Evolutionary conservation across 169 alveolate genomes (phyloP).

Genomic region (Babesia caballi): DNA sequence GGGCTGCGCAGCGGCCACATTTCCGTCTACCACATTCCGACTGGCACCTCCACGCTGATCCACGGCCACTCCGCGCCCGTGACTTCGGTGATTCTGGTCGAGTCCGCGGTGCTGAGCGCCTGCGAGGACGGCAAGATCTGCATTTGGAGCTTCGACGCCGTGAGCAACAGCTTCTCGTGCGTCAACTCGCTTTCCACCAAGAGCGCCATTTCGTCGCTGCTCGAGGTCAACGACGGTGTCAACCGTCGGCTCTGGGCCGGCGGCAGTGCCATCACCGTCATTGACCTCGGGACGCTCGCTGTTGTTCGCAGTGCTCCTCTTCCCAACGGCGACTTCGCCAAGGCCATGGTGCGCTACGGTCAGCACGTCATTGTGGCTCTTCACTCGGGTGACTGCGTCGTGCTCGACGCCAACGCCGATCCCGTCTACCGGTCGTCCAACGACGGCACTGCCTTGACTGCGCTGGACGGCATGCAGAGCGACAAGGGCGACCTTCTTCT

Average conservation of each 20-base stretch:
- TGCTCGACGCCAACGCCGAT: conserved; percentile 20
- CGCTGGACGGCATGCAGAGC: conserved; percentile 66
- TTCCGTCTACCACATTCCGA: conserved; percentile 60
- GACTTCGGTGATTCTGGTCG: conserved; percentile 31
- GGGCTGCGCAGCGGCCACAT: conserved; percentile 60
- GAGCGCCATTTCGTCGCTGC: conserved; percentile 27
- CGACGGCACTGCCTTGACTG: conserved; percentile 28
- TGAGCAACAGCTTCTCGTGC: conserved; percentile 34
- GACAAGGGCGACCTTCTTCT: conserved; percentile 53
- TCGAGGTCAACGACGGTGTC: conserved; percentile 49
- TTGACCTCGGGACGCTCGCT: conserved; percentile 48
- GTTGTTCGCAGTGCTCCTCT: conserved; percentile 29
- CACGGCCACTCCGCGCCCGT: conserved; percentile 61
- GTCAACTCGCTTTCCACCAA: conserved; percentile 50
- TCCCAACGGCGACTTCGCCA: conserved; percentile 41
- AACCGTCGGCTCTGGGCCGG: conserved; percentile 57
- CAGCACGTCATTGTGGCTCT: conserved; percentile 57
- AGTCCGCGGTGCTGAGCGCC: conserved; percentile 42
- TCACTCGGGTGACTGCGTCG: conserved; percentile 35
- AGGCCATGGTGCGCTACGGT: conserved; percentile 51
- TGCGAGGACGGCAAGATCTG: conserved; percentile 62
- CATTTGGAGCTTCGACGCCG: conserved; percentile 58
- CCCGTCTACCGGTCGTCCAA: conserved; percentile 28
- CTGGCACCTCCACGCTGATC: conserved; percentile 62
- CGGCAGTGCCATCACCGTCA: conserved; percentile 50